Evolutionary conservation across 371 early-diverging fungal species (phyloP).

Genomic region (Hamiltosporidium tvaerminnensis): DNA sequence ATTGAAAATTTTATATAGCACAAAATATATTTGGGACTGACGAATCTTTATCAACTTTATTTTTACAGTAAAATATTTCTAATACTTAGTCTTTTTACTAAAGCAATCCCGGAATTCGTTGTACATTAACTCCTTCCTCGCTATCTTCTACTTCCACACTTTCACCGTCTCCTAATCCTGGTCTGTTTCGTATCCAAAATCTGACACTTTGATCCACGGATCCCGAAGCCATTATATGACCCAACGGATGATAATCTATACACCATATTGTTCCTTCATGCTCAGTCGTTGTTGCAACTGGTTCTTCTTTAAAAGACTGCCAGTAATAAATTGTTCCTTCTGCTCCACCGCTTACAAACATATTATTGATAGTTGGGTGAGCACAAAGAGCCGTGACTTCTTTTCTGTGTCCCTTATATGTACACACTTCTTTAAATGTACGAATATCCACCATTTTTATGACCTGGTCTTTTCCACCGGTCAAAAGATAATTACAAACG

Average conservation of each 20-base stretch:
- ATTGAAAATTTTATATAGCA: too few species aligned
- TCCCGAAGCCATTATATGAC: constrained; percentile 83
- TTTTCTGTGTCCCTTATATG: constrained; percentile 73
- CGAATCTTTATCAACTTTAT: too few species aligned
- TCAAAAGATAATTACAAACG: constrained; percentile 71
- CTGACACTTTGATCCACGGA: constrained; percentile 86
- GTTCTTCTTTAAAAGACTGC: constrained; percentile 58
- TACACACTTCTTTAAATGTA: constrained; percentile 74
- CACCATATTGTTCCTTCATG: constrained; percentile 90
- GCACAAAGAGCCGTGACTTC: constrained; percentile 65
- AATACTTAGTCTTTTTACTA: too few species aligned
- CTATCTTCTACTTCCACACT: too few species aligned
- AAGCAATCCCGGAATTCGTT: too few species aligned
- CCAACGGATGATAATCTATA: constrained; percentile 92
- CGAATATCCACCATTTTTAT: constrained; percentile 84
- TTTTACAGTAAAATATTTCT: too few species aligned
- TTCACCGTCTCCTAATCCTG: too few species aligned
- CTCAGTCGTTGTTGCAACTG: constrained; percentile 62
- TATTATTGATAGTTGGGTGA: constrained; percentile 78
- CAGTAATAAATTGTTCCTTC: constrained; percentile 81
- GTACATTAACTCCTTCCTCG: too few species aligned
- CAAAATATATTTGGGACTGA: too few species aligned
- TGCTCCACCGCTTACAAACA: constrained; percentile 78
- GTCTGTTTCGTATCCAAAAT: constrained; percentile 90
- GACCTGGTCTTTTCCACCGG: constrained; percentile 79